These are phyloP conservation scores for Phaeosphaeria sp. DNA, from an alignment of 2,329 filamentous ascomycete species.

Conservation along the genomic window DNA sequence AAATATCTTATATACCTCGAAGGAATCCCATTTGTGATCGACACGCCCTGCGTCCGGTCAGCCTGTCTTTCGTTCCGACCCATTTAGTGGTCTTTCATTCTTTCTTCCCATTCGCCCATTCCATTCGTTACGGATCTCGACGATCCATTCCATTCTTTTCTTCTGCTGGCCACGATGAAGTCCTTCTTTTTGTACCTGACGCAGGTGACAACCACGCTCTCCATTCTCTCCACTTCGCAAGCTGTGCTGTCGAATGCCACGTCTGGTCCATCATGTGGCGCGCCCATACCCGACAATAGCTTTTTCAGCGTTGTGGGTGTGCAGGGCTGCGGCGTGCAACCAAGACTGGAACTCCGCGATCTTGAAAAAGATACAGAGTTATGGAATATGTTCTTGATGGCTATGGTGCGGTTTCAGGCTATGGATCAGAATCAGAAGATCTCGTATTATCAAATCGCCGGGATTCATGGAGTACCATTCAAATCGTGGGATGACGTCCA, in stretches of 20 bases:
- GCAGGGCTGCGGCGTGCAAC: conserved; percentile 36
- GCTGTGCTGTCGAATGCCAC: conserved; percentile 21
- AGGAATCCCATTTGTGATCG: neutral
- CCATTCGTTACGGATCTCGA: conserved; percentile 30
- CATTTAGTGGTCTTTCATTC: conserved; percentile 25
- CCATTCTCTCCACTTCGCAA: conserved; percentile 20
- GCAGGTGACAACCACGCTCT: conserved; percentile 22
- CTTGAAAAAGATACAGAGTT: conserved; percentile 37
- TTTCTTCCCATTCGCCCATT: conserved; percentile 18
- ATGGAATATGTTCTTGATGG: conserved; percentile 43
- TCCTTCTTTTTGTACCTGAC: conserved; percentile 29
- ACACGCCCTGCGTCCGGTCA: conserved; percentile 3
- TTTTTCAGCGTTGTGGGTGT: conserved; percentile 43
- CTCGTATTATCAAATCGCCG: conserved; percentile 41
- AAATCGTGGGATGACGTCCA: conserved; percentile 33
- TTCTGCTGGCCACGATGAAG: conserved; percentile 35
- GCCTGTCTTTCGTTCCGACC: conserved; percentile 31
- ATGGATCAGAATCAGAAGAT: conserved; percentile 40
- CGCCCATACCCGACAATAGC: conserved; percentile 25
- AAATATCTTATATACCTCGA: conserved; percentile 11
- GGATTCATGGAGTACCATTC: conserved; percentile 43
- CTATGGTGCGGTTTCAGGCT: conserved; percentile 37
- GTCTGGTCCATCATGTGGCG: conserved; percentile 29
- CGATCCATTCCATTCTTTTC: conserved; percentile 35
- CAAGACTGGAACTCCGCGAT: conserved; percentile 37